phyloP scores from a whole-genome alignment of 352 stramenopile species.

The Phytopythium ostracodes region DNA sequence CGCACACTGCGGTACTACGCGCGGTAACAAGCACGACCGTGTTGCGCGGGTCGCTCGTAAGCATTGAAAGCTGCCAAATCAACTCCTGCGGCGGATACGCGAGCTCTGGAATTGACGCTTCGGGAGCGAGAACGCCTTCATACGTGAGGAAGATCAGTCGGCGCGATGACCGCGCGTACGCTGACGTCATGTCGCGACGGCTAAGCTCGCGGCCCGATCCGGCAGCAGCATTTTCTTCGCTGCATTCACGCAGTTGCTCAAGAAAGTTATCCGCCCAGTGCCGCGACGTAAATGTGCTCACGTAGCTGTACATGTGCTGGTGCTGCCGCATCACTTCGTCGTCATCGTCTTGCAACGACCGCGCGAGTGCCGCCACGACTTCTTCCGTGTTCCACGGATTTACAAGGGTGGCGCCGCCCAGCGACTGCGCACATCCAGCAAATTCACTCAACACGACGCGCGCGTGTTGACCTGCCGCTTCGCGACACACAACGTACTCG shows the following conservation, averaged over 20 bases:
- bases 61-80: conserved; percentile 81
- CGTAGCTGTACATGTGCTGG: conserved; percentile 82
- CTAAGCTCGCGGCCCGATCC: conserved; percentile 73
- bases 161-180: conserved; percentile 62
- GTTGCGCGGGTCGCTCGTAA: conserved; percentile 69
- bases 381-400: conserved; percentile 89
- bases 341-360: conserved; percentile 42
- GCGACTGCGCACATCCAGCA: conserved; percentile 83
- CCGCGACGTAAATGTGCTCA: conserved; percentile 68
- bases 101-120: conserved; percentile 84
- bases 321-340: conserved; percentile 70
- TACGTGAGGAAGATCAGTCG: conserved; percentile 88
- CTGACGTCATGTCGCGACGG: conserved; percentile 83
- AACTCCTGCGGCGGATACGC: conserved; percentile 81
- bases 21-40: conserved; percentile 76
- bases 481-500: conserved; percentile 87
- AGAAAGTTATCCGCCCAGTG: conserved; percentile 82
- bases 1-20: conserved; percentile 61
- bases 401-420: conserved; percentile 77
- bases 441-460: conserved; percentile 91
- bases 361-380: conserved; percentile 45
- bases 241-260: conserved; percentile 73
- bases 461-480: conserved; percentile 57
- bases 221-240: conserved; percentile 63
- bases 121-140: conserved; percentile 79